These are phyloP conservation scores for Epichloe elymi DNA, from an alignment of 2,329 filamentous ascomycete species.

Conservation along the genomic window DNA sequence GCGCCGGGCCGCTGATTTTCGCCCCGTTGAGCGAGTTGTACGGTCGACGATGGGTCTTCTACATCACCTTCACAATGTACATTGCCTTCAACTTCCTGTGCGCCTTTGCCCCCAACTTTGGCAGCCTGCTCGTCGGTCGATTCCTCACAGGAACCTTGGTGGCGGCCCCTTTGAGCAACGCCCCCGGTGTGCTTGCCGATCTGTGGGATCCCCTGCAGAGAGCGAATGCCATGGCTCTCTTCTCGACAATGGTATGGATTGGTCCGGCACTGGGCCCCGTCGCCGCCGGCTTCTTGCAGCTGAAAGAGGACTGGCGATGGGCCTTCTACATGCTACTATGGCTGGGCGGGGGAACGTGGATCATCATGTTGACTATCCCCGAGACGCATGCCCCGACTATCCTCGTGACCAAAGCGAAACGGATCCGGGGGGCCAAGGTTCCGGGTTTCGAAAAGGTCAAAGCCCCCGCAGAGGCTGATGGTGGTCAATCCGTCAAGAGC, in stretches of 20 bases:
- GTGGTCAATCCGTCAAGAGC: conserved; percentile 27
- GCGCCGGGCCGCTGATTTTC: conserved; percentile 43
- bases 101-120: conserved; percentile 42
- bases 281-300: conserved; percentile 40
- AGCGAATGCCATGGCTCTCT: conserved; percentile 40
- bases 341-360: conserved; percentile 23
- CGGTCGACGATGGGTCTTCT: conserved; percentile 39
- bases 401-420: conserved; percentile 37
- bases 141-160: conserved; percentile 44
- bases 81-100: conserved; percentile 39
- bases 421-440: conserved; percentile 34
- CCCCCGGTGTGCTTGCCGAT: conserved; percentile 39
- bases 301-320: conserved; percentile 43
- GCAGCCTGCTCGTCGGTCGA: conserved; percentile 36
- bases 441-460: conserved; percentile 38
- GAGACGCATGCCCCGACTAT: conserved; percentile 41
- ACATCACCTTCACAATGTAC: conserved; percentile 34
- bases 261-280: conserved; percentile 41
- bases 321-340: conserved; percentile 34
- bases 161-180: conserved; percentile 33
- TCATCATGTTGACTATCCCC: conserved; percentile 43
- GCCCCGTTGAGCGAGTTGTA: conserved; percentile 46
- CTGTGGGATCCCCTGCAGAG: conserved; percentile 39
- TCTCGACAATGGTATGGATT: conserved; percentile 39
- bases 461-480: conserved; percentile 32